These are phyloP conservation scores for Coelastrella sp. DNA, from an alignment of 139 green algal species.

Conservation along the genomic window DNA sequence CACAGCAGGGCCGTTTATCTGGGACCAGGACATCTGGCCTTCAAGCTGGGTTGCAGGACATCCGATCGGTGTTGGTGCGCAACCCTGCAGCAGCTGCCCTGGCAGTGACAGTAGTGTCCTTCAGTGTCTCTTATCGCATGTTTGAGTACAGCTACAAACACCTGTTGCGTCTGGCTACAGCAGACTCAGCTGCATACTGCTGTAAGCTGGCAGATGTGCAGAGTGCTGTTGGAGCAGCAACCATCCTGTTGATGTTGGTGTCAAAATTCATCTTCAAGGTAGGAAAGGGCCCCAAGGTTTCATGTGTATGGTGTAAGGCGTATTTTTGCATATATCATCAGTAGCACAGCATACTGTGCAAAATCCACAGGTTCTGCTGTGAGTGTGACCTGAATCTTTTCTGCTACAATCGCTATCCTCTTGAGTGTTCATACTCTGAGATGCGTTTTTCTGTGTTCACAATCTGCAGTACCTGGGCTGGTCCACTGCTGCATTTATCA, in stretches of 20 bases:
- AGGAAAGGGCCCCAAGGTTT: not conserved
- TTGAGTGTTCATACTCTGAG: not conserved
- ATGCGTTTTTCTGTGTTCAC: not conserved
- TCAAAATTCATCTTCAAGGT: conserved; percentile 34
- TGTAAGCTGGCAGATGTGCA: conserved; percentile 13
- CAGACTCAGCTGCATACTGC: conserved; percentile 39
- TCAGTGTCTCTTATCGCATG: not conserved
- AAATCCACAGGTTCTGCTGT: not conserved
- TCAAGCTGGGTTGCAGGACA: conserved; percentile 1
- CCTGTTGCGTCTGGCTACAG: conserved; percentile 5
- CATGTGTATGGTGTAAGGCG: not conserved
- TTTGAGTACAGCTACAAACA: conserved; percentile 29
- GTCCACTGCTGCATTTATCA: conserved; percentile 29
- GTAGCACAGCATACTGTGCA: not conserved
- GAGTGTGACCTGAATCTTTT: not conserved
- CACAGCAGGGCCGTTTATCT: too few relatives aligned
- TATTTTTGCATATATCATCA: not conserved
- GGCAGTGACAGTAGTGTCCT: not conserved
- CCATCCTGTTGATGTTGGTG: not conserved
- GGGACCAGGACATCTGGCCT: too few relatives aligned
- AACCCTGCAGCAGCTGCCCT: conserved; percentile 18
- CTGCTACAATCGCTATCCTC: too few relatives aligned
- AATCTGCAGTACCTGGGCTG: conserved; percentile 12
- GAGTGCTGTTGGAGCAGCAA: not conserved
- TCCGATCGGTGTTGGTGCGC: not conserved